phyloP scores from a whole-genome alignment of 2,329 filamentous ascomycete species.

The Trichophyton benhamiae region DNA sequence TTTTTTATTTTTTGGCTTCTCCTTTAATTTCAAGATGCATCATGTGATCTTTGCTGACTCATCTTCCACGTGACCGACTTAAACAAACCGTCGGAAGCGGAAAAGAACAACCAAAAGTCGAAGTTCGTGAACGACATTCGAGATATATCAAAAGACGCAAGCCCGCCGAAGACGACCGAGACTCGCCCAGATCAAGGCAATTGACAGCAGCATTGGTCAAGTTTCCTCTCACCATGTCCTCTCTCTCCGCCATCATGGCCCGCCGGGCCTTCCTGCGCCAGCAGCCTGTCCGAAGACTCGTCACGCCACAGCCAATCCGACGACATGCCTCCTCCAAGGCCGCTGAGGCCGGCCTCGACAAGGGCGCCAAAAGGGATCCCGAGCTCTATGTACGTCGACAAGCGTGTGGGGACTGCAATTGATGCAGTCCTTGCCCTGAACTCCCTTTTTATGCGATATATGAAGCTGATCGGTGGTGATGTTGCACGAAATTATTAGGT shows the following conservation, averaged over 20 bases:
- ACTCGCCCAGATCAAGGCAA: background rate
- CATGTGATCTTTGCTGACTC: background rate
- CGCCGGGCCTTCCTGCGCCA: slow-evolving; percentile 33
- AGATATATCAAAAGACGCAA: too few species aligned
- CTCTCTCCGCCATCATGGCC: slow-evolving; percentile 30
- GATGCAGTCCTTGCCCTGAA: background rate
- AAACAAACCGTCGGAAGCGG: background rate
- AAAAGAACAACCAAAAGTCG: background rate
- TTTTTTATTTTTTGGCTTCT: background rate
- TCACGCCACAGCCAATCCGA: slow-evolving; percentile 28
- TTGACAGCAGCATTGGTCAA: background rate
- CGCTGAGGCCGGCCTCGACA: slow-evolving; percentile 43
- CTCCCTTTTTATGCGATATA: background rate
- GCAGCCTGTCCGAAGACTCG: slow-evolving; percentile 29
- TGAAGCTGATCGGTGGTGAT: slow-evolving; percentile 12
- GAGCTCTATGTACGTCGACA: slow-evolving; percentile 55
- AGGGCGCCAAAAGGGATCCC: slow-evolving; percentile 56
- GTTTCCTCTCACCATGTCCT: slow-evolving; percentile 24
- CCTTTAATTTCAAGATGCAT: background rate
- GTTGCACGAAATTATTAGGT: slow-evolving; percentile 45
- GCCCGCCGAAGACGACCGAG: too few species aligned
- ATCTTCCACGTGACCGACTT: background rate
- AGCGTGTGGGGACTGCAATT: background rate
- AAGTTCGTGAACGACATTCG: background rate
- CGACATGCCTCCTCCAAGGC: slow-evolving; percentile 33